Evolutionary conservation across 495 filamentous ascomycete genomes (phyloP).

Genomic region (Elaphomyces granulatus): DNA sequence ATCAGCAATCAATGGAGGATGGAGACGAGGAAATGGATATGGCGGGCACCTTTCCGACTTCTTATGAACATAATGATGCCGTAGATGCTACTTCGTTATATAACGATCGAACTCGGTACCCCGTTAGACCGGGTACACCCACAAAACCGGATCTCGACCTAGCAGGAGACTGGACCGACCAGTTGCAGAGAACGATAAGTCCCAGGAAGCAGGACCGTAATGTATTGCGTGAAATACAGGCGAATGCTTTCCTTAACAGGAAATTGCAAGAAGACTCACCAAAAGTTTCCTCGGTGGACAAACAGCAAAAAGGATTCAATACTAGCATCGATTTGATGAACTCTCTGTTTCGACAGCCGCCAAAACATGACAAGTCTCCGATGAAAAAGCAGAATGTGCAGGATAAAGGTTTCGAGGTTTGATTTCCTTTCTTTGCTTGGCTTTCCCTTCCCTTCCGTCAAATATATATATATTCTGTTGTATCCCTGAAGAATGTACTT

Average conservation of each 20-base stretch:
- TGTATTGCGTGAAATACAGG: constrained; percentile 45
- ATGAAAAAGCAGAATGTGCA: constrained; percentile 30
- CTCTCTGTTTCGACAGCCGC: constrained; percentile 52
- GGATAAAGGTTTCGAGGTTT: constrained; percentile 59
- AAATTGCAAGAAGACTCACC: constrained; percentile 21
- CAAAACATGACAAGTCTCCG: constrained; percentile 24
- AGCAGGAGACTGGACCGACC: constrained; percentile 71
- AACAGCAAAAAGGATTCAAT: constrained; percentile 45
- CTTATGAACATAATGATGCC: constrained; percentile 45
- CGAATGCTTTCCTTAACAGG: constrained; percentile 33
- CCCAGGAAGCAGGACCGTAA: constrained; percentile 75
- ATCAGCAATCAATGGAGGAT: constrained; percentile 45
- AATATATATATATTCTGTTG: no score
- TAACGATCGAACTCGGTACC: constrained; percentile 29
- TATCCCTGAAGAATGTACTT: constrained; percentile 5
- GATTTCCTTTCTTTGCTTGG: constrained; percentile 34
- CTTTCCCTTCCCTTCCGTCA: no score
- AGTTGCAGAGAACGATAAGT: constrained; percentile 81
- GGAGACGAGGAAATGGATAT: constrained; percentile 59
- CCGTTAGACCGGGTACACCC: constrained; percentile 38
- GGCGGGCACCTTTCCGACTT: constrained; percentile 55
- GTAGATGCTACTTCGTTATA: constrained; percentile 30
- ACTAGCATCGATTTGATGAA: constrained; percentile 88
- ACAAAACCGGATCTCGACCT: constrained; percentile 42
- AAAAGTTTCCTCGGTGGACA: constrained; percentile 14